Percentiles rank a stretch among this genome's conserved stretches.
Evolutionary conservation across 164 flowering plant genomes (phyloP).

Genomic region (Magnolia officinalis): DNA sequence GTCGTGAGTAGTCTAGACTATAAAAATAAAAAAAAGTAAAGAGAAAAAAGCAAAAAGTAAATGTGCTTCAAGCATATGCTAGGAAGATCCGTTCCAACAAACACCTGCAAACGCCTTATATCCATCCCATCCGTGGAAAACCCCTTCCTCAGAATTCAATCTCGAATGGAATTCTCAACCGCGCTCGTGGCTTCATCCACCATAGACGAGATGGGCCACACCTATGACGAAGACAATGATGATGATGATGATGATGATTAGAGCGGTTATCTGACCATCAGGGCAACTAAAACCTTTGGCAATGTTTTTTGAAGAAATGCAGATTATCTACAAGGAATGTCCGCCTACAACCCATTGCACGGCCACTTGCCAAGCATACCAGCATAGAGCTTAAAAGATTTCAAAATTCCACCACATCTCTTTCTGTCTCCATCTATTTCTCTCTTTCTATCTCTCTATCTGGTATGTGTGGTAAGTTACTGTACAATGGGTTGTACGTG

Average conservation of each 20-base stretch:
- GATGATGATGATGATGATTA: not conserved
- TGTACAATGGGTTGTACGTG: not conserved
- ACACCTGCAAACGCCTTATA: slow-evolving; percentile 1
- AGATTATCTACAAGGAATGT: not conserved
- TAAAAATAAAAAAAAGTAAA: not conserved
- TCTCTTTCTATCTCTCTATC: not conserved
- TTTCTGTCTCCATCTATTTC: not conserved
- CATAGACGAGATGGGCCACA: not conserved
- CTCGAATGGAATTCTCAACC: not conserved
- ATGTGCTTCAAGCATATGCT: slow-evolving; percentile 6
- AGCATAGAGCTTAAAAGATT: not conserved
- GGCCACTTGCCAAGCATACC: not conserved
- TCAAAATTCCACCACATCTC: not conserved
- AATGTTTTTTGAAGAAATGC: slow-evolving; percentile 1
- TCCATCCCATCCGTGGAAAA: not conserved
- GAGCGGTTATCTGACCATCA: not conserved
- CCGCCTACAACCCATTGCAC: not conserved
- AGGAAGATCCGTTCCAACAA: slow-evolving; percentile 7
- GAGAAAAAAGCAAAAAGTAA: slow-evolving; percentile 2
- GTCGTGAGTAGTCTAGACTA: too few relatives aligned
- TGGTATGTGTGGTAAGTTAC: not conserved
- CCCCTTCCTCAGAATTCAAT: not conserved
- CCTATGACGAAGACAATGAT: not conserved
- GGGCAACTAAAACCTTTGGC: slow-evolving; percentile 15
- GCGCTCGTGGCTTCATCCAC: not conserved